phyloP scores from a whole-genome alignment of 306 rosid genomes.

The Purshia tridentata region DNA sequence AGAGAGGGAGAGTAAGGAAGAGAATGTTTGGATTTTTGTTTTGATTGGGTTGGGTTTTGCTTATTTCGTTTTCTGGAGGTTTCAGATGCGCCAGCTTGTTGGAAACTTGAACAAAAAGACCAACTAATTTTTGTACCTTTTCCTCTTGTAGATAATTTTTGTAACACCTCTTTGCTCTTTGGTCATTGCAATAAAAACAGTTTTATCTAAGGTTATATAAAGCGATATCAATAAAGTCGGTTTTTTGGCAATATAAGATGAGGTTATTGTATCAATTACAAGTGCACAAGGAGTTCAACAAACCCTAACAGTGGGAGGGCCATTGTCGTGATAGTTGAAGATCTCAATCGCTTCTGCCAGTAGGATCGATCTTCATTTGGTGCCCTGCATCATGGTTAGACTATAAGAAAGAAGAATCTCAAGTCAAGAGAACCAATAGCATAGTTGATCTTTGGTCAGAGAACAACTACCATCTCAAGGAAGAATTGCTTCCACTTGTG shows the following conservation, averaged over 20 bases:
- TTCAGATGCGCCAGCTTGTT: constrained; percentile 63
- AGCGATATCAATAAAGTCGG: not conserved
- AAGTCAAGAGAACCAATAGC: too few relatives aligned
- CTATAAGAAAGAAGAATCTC: too few relatives aligned
- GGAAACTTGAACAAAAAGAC: constrained; percentile 58
- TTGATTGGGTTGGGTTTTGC: constrained; percentile 69
- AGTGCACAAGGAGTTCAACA: not conserved
- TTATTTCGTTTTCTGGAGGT: constrained; percentile 74
- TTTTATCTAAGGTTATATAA: too few relatives aligned
- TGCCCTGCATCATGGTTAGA: too few relatives aligned
- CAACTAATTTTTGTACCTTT: constrained; percentile 17
- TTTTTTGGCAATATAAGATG: not conserved
- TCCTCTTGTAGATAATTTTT: not conserved
- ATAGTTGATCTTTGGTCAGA: not conserved
- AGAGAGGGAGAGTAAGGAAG: constrained; percentile 44
- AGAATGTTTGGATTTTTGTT: constrained; percentile 55
- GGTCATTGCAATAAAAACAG: not conserved
- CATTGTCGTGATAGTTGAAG: not conserved
- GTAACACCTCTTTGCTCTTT: not conserved
- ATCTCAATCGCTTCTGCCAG: too few relatives aligned
- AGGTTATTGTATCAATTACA: too few relatives aligned
- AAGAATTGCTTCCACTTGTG: constrained; percentile 18
- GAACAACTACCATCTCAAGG: constrained; percentile 17
- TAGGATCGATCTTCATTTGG: too few relatives aligned
- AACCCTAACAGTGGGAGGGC: not conserved